Conservation (phyloP, 164 flowering plant genomes). For the Annona cherimola region DNA sequence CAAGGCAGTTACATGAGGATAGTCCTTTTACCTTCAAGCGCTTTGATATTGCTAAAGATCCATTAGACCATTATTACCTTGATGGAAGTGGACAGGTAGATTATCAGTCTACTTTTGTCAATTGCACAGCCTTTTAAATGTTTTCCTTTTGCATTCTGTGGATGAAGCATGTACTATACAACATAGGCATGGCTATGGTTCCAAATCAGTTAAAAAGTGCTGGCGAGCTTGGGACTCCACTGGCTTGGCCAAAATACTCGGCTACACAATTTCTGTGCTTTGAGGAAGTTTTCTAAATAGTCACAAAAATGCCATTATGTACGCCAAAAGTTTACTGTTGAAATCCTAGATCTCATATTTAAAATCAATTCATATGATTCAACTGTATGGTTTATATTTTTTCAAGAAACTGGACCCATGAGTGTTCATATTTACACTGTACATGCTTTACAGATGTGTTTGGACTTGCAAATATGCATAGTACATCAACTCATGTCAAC, state of each 20-base stretch:
- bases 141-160: background rate
- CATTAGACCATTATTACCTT: slow-evolving; percentile 70
- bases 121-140: background rate
- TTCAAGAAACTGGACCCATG: background rate
- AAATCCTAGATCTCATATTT: too few relatives aligned
- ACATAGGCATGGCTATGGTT: too few relatives aligned
- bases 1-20: slow-evolving; percentile 16
- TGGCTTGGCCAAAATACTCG: too few relatives aligned
- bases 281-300: too few relatives aligned
- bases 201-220: too few relatives aligned
- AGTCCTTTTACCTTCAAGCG: slow-evolving; percentile 44
- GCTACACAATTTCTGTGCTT: too few relatives aligned
- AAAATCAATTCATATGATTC: too few relatives aligned
- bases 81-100: slow-evolving; percentile 59
- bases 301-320: too few relatives aligned
- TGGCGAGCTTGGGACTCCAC: too few relatives aligned
- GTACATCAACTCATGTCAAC: slow-evolving; percentile 2
- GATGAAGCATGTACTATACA: too few relatives aligned
- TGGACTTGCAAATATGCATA: background rate
- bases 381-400: too few relatives aligned
- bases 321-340: too few relatives aligned
- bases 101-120: background rate
- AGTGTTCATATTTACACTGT: background rate
- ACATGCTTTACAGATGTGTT: background rate
- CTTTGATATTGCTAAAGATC: slow-evolving; percentile 79